A percentile compares a stretch with the other conserved stretches of the same genome.
These are phyloP conservation scores for Xylaria palmicola DNA, from an alignment of 495 filamentous ascomycete genomes.

Conservation along the genomic window DNA sequence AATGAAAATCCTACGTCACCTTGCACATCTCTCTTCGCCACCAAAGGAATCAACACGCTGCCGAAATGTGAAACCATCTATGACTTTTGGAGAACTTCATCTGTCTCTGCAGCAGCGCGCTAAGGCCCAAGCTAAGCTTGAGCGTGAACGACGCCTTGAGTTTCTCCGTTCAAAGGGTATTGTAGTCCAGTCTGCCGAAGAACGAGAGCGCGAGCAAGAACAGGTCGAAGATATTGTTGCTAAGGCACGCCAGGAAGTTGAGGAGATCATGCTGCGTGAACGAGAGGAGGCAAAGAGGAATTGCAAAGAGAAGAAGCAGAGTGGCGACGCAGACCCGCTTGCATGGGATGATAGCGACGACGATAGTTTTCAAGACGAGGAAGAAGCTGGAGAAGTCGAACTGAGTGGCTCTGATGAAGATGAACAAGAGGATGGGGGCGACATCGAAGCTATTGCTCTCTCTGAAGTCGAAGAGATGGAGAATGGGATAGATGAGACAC, in stretches of 20 bases:
- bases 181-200: constrained; percentile 80
- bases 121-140: constrained; percentile 73
- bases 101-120: constrained; percentile 64
- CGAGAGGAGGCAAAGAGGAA: constrained; percentile 65
- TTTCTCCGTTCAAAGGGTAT: constrained; percentile 76
- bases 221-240: constrained; percentile 86
- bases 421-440: constrained; percentile 25
- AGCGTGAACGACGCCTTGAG: constrained; percentile 75
- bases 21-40: constrained; percentile 73
- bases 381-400: constrained; percentile 49
- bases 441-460: constrained; percentile 32
- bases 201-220: constrained; percentile 71
- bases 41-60: constrained; percentile 42
- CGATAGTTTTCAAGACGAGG: constrained; percentile 52
- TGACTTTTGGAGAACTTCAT: constrained; percentile 72
- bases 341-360: constrained; percentile 66
- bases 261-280: constrained; percentile 75
- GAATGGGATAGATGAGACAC: constrained; percentile 33
- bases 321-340: constrained; percentile 48
- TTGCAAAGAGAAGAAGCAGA: constrained; percentile 50
- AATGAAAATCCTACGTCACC: constrained; percentile 64
- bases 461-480: constrained; percentile 19
- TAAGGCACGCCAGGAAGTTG: constrained; percentile 75
- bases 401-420: constrained; percentile 50
- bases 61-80: constrained; percentile 43